phyloP scores from a whole-genome alignment of 2,329 filamentous ascomycete genomes.

The Aspergillus sclerotialis region DNA sequence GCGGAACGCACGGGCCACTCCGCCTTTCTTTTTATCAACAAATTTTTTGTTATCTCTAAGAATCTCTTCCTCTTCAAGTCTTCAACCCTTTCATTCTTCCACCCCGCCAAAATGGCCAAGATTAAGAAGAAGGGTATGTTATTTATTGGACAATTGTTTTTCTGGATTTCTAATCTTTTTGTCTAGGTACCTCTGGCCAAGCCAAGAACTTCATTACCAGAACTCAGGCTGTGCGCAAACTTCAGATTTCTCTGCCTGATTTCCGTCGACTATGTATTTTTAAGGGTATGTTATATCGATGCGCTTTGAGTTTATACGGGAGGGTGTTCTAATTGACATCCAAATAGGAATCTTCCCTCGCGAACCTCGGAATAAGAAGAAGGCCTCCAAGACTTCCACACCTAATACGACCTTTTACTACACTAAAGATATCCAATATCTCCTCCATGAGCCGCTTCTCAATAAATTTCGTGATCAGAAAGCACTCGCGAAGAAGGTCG shows the following conservation, averaged over 20 bases:
- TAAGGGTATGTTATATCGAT: conserved; percentile 55
- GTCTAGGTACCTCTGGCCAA: conserved; percentile 69
- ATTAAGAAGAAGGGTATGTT: conserved; percentile 78
- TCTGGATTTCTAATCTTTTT: conserved; percentile 3
- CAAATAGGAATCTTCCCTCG: conserved; percentile 78
- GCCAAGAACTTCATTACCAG: conserved; percentile 98
- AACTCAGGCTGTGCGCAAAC: conserved; percentile 93
- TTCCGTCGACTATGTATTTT: conserved; percentile 98
- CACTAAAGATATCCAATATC: conserved; percentile 95
- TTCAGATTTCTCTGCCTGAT: conserved; percentile 93
- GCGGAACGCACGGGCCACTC: conserved; percentile 2
- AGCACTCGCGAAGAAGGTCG: conserved; percentile 94
- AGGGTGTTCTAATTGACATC: too few species aligned
- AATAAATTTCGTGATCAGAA: conserved; percentile 97
- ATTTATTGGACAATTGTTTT: background rate
- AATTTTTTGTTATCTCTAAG: conserved; percentile 31
- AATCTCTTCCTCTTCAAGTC: conserved; percentile 15
- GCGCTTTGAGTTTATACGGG: conserved; percentile 1
- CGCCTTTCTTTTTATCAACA: conserved; percentile 22
- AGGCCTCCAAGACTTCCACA: conserved; percentile 85
- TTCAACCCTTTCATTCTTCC: conserved; percentile 8
- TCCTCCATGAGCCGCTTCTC: conserved; percentile 91
- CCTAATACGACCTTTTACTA: conserved; percentile 87
- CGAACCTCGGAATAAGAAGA: conserved; percentile 94
- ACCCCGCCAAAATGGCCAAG: conserved; percentile 54